phyloP scores from a whole-genome alignment of 2,329 filamentous ascomycete species.

The Didymella keratinophila region DNA sequence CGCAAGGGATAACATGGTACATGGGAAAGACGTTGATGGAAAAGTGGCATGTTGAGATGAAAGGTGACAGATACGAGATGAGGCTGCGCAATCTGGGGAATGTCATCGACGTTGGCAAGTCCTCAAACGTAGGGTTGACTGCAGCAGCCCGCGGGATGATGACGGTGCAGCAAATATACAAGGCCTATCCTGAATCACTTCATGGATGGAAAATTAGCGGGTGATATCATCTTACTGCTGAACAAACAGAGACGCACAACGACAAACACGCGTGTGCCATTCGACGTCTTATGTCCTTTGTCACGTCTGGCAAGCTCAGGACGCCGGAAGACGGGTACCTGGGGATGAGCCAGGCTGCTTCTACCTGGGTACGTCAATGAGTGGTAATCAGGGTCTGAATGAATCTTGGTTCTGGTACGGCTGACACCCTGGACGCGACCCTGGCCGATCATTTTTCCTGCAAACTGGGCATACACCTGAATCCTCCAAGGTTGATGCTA shows the following conservation, averaged over 20 bases:
- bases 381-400: slow-evolving; percentile 7
- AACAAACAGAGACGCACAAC: not conserved
- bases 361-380: not conserved
- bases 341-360: not conserved
- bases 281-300: not conserved
- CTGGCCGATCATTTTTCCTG: not conserved
- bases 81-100: not conserved
- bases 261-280: not conserved
- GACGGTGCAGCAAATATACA: not conserved
- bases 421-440: slow-evolving; percentile 8
- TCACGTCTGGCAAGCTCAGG: not conserved
- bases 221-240: not conserved
- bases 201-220: too few species aligned
- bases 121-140: not conserved
- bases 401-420: slow-evolving; percentile 10
- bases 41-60: not conserved
- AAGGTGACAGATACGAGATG: not conserved
- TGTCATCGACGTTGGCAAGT: not conserved
- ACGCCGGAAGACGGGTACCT: not conserved
- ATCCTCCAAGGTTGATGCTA: not conserved
- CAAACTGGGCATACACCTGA: not conserved
- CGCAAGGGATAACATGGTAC: not conserved
- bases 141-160: not conserved
- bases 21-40: not conserved
- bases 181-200: not conserved